These are phyloP conservation scores for Asclepias syriaca DNA, from an alignment of 257 asterid genomes.

Conservation along the genomic window DNA sequence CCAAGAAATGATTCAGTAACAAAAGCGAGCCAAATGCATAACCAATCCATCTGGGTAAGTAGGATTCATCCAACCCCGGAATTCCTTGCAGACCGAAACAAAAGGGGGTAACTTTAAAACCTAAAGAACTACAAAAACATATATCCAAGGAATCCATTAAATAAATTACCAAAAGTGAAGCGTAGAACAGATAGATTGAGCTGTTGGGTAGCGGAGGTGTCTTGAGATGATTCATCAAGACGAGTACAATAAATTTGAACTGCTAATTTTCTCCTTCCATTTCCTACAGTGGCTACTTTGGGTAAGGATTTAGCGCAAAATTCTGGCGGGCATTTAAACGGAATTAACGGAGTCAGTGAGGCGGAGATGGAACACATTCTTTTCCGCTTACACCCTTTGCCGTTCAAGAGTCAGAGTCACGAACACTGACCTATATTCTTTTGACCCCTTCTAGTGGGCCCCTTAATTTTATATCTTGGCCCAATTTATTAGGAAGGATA, in stretches of 20 bases:
- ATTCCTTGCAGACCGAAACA: constrained; percentile 38
- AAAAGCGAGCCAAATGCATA: constrained; percentile 77
- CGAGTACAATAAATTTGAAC: constrained; percentile 31
- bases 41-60: constrained; percentile 93
- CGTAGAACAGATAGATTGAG: constrained; percentile 90
- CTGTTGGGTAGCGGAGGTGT: constrained; percentile 37
- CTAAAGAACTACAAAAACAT: neutral
- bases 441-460: neutral
- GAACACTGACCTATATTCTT: neutral
- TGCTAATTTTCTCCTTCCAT: constrained; percentile 1
- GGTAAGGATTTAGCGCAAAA: constrained; percentile 6
- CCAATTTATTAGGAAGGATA: neutral
- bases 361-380: constrained; percentile 11
- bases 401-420: neutral
- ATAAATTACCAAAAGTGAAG: constrained; percentile 66
- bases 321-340: constrained; percentile 9
- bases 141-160: neutral
- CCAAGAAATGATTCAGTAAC: constrained; percentile 66
- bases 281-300: neutral
- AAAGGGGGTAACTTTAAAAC: neutral
- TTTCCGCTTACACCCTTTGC: neutral
- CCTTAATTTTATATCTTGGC: neutral
- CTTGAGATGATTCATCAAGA: constrained; percentile 27
- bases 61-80: constrained; percentile 89
- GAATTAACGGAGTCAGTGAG: constrained; percentile 13